A percentile compares a stretch with the other conserved stretches of the same genome.
phyloP scores from a whole-genome alignment of 2,329 filamentous ascomycete genomes.

The Aspergillus cejpii region DNA sequence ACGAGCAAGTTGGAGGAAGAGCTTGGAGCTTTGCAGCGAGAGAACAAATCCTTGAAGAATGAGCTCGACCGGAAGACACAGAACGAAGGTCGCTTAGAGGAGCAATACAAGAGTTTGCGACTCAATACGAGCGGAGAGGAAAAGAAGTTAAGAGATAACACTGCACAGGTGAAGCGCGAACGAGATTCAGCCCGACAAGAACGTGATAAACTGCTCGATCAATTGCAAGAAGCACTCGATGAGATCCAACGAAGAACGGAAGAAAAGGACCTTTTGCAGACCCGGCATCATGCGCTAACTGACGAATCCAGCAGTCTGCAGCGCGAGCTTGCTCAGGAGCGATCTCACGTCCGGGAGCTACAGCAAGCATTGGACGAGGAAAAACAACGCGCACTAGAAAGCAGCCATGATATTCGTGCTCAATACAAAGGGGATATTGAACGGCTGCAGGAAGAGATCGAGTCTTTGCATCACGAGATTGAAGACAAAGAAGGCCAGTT shows the following conservation, averaged over 20 bases:
- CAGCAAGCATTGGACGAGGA: slow-evolving; percentile 48
- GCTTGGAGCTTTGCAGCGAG: slow-evolving; percentile 48
- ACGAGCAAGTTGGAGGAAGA: slow-evolving; percentile 60
- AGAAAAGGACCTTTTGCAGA: slow-evolving; percentile 64
- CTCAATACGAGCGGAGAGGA: slow-evolving; percentile 35
- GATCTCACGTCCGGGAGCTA: slow-evolving; percentile 42
- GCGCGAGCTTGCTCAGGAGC: slow-evolving; percentile 51
- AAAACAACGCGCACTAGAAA: slow-evolving; percentile 52
- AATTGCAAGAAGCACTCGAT: slow-evolving; percentile 51
- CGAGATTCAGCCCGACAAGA: slow-evolving; percentile 43
- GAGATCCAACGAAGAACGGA: slow-evolving; percentile 53
- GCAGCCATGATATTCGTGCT: slow-evolving; percentile 54
- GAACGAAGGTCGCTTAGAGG: slow-evolving; percentile 45
- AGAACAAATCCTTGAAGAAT: slow-evolving; percentile 40
- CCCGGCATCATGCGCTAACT: slow-evolving; percentile 60
- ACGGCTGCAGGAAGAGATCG: slow-evolving; percentile 51
- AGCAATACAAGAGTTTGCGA: slow-evolving; percentile 40
- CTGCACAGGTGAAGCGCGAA: slow-evolving; percentile 40
- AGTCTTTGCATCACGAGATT: slow-evolving; percentile 57
- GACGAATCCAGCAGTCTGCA: slow-evolving; percentile 62
- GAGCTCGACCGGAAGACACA: slow-evolving; percentile 42
- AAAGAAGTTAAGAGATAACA: slow-evolving; percentile 39
- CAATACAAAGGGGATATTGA: slow-evolving; percentile 53
- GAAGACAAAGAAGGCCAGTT: slow-evolving; percentile 64
- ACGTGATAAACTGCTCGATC: slow-evolving; percentile 37